A percentile compares a stretch with the other conserved stretches of the same genome.
Conservation (phyloP, 148 eudicot species). For the Gaultheria prostrata region DNA sequence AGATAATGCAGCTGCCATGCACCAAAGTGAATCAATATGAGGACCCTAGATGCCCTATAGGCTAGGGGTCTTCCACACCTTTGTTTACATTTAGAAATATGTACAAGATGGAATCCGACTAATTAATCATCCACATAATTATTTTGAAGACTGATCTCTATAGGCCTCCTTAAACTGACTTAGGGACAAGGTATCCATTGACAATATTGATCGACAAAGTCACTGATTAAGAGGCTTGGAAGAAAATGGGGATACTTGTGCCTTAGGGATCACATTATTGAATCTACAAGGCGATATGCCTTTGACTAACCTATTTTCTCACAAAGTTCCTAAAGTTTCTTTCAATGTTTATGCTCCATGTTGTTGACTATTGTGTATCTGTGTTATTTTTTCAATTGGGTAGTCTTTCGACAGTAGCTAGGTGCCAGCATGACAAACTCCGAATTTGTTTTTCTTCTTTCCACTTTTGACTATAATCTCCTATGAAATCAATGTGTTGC, state of each 20-base stretch:
- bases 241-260: too few species aligned
- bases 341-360: background rate
- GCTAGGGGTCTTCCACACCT: background rate
- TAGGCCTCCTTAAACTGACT: background rate
- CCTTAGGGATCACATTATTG: background rate
- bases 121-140: background rate
- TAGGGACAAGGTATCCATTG: background rate
- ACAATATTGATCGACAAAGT: background rate
- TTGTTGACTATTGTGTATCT: background rate
- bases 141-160: background rate
- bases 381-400: background rate
- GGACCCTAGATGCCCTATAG: background rate
- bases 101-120: background rate
- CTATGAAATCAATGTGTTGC: background rate
- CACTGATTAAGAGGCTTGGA: background rate
- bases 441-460: background rate
- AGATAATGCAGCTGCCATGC: background rate
- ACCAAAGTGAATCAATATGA: background rate
- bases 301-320: background rate
- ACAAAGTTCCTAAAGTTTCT: background rate
- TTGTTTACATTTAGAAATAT: background rate
- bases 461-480: background rate
- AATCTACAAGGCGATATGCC: too few species aligned
- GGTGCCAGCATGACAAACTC: background rate
- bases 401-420: background rate